These are phyloP conservation scores for Dujonia santamariae DNA, from an alignment of 1,139 yeast genomes.

Conservation along the genomic window DNA sequence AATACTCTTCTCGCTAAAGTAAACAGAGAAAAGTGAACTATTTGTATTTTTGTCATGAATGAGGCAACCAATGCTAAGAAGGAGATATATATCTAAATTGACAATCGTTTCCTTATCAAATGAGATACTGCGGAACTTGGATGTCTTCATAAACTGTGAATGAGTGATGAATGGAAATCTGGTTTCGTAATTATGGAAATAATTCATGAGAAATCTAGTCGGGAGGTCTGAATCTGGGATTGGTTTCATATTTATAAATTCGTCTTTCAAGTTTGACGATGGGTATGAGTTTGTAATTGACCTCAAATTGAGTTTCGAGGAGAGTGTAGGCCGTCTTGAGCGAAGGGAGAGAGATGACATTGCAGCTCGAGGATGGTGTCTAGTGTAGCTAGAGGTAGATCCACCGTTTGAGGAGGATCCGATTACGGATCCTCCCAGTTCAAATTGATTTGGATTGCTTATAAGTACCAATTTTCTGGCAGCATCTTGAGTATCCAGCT, in stretches of 20 bases:
- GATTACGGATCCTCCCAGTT: neutral
- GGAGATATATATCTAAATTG: constrained; percentile 34
- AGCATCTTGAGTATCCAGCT: neutral
- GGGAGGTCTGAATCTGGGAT: constrained; percentile 29
- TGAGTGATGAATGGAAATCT: constrained; percentile 36
- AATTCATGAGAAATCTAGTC: constrained; percentile 27
- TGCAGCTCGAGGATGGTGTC: too few species aligned
- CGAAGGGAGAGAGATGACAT: constrained; percentile 1
- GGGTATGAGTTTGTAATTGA: constrained; percentile 6
- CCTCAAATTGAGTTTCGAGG: constrained; percentile 8
- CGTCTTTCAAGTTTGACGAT: constrained; percentile 25
- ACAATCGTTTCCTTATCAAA: constrained; percentile 37
- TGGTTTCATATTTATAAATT: constrained; percentile 34
- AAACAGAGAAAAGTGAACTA: constrained; percentile 20
- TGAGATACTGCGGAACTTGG: constrained; percentile 25
- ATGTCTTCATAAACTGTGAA: constrained; percentile 16
- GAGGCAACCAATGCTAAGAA: constrained; percentile 40
- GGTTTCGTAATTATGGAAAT: constrained; percentile 35
- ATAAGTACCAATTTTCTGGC: neutral
- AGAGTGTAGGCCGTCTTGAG: constrained; percentile 1
- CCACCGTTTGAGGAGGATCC: neutral
- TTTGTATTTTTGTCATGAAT: constrained; percentile 29
- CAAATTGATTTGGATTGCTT: neutral
- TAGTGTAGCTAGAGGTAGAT: too few species aligned
- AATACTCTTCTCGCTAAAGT: constrained; percentile 31